phyloP scores from a whole-genome alignment of 2,329 filamentous ascomycete species.

The Neoscytalidium dimidiatum region DNA sequence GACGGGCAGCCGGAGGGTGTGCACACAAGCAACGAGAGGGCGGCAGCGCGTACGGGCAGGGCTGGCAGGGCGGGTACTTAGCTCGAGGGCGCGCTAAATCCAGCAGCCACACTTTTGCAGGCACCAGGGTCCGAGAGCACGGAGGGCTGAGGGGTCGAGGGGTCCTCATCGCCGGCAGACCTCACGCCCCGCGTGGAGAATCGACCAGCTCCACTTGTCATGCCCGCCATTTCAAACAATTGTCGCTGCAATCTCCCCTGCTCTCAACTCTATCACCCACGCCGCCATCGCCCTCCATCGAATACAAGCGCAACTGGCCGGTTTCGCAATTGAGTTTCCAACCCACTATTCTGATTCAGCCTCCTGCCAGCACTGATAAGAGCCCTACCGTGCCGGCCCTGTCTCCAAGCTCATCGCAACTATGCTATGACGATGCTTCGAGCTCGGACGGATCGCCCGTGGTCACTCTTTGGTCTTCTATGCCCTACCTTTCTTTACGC shows the following conservation, averaged over 20 bases:
- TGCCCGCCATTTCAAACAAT: neutral
- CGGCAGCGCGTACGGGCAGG: too few species aligned
- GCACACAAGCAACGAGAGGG: neutral
- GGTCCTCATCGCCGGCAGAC: too few species aligned
- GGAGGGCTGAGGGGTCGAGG: too few species aligned
- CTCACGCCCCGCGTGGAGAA: constrained; percentile 1
- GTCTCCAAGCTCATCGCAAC: neutral
- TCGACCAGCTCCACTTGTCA: neutral
- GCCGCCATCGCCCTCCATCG: neutral
- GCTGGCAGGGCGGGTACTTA: too few species aligned
- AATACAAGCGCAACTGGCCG: neutral
- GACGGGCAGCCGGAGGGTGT: neutral
- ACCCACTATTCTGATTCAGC: neutral
- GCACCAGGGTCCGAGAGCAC: too few species aligned
- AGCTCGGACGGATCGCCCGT: neutral
- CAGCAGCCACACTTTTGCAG: neutral
- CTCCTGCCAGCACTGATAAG: neutral
- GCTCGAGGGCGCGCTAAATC: neutral
- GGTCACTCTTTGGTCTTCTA: neutral
- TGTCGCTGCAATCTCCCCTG: neutral
- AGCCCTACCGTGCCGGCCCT: neutral
- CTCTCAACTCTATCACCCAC: neutral
- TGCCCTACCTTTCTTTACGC: too few species aligned
- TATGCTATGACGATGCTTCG: neutral
- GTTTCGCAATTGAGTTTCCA: neutral